phyloP scores from a whole-genome alignment of 768 basidiomycete genomes.

The Psilocybe cyanescens region DNA sequence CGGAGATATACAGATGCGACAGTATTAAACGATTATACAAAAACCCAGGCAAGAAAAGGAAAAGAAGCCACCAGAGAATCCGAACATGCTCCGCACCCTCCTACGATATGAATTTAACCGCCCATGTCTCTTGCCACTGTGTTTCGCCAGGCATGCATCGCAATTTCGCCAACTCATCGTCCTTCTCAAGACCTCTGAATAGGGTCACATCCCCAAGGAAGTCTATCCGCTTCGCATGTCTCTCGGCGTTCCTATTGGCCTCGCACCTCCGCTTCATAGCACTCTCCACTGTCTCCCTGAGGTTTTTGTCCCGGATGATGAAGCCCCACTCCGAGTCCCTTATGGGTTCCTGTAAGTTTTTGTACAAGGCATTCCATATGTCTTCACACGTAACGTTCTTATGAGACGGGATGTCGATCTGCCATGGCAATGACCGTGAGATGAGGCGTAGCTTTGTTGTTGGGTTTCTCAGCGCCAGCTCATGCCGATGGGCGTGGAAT shows the following conservation, averaged over 20 bases:
- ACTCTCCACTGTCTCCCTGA: slow-evolving; percentile 47
- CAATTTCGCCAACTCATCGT: slow-evolving; percentile 57
- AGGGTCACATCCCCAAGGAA: slow-evolving; percentile 60
- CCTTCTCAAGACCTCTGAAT: slow-evolving; percentile 66
- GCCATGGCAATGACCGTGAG: slow-evolving; percentile 49
- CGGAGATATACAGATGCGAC: neutral
- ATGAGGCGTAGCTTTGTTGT: slow-evolving; percentile 54
- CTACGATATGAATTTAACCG: slow-evolving; percentile 42
- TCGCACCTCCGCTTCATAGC: slow-evolving; percentile 54
- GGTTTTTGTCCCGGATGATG: slow-evolving; percentile 45
- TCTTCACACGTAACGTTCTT: slow-evolving; percentile 50
- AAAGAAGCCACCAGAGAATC: neutral
- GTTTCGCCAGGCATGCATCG: slow-evolving; percentile 50
- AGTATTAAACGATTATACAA: neutral
- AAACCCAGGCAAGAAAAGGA: neutral
- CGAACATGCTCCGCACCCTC: neutral
- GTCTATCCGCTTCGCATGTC: slow-evolving; percentile 59
- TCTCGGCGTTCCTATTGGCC: slow-evolving; percentile 34
- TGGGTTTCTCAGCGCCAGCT: slow-evolving; percentile 40
- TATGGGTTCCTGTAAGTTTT: slow-evolving; percentile 54
- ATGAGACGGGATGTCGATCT: slow-evolving; percentile 53
- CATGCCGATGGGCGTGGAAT: slow-evolving; percentile 40
- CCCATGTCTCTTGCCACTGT: slow-evolving; percentile 57
- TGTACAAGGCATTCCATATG: slow-evolving; percentile 58
- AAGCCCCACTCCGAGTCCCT: slow-evolving; percentile 73